Base-by-base conservation (phyloP, 495 filamentous ascomycete species). In the Saxophila tyrrhenica region DNA sequence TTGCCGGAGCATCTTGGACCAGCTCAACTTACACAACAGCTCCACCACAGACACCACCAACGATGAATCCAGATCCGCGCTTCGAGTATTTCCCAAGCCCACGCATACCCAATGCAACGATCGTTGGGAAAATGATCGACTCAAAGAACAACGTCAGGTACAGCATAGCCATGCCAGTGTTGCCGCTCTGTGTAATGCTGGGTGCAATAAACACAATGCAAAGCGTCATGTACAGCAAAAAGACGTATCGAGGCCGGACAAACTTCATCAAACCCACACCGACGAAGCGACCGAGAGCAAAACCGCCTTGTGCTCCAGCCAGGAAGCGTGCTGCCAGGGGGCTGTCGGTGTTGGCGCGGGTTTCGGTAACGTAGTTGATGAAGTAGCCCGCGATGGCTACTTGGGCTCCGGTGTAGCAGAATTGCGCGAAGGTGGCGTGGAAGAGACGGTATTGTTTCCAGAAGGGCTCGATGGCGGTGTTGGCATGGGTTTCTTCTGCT, bases 1-100 rank as follows among this genome's bases (percentile, higher is more conserved):
- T n/a, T n/a, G n/a, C n/a, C n/a, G n/a, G n/a, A n/a, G n/a, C n/a
- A n/a, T n/a, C n/a, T n/a, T n/a, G n/a, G n/a, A n/a, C n/a, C n/a
- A n/a, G n/a, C n/a, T n/a, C n/a, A n/a, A n/a, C n/a, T n/a, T n/a
- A n/a, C 63, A 85, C 80, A 15, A 83, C 75, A 10, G 76, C 81
- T 24, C 83, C 82, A 16, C 84, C 84, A 7, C 72, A 79, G 23
- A 79, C 78, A 20, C 78, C 78, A 58, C 83, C 79, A 0, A 85
- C 84, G 44, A 88, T 66, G 67, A 75, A 80, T 2, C 79, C 82
- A 1, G 81, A 78, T 11, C 80, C 83, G 17, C 78, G 73, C 67
- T 89, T 89, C 1, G 83, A 87, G 53, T 81, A 82, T 19, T 77
- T 72, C 8, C 83, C 84, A 0, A 88, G 74, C 8, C 85, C 84